Conservation (phyloP, 306 rosid genomes). For the Dicorynia guianensis region DNA sequence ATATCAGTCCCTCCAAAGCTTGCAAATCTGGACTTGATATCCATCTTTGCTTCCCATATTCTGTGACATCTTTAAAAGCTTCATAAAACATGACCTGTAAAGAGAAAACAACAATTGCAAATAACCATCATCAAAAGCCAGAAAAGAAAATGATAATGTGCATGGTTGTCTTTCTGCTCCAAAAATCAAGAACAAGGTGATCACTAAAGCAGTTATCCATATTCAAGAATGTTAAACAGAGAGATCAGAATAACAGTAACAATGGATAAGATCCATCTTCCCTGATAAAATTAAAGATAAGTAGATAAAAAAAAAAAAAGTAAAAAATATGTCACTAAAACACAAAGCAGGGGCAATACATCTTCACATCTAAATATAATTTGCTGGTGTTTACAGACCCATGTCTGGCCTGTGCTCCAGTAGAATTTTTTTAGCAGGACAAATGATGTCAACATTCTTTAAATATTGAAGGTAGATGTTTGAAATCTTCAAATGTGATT, state of each 20-base stretch:
- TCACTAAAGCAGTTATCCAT: background rate
- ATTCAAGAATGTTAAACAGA: background rate
- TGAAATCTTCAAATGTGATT: background rate
- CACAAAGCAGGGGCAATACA: background rate
- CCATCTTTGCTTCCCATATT: conserved; percentile 72
- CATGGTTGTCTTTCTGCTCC: background rate
- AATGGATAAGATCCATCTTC: background rate
- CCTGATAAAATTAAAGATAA: background rate
- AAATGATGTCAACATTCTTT: conserved; percentile 2
- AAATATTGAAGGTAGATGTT: background rate
- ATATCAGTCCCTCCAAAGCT: conserved; percentile 69
- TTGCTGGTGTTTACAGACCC: background rate
- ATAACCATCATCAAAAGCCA: background rate
- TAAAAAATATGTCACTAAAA: background rate
- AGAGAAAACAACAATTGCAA: conserved; percentile 25
- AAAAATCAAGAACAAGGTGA: conserved; percentile 24
- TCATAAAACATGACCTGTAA: conserved; percentile 82
- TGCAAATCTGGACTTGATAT: conserved; percentile 49
- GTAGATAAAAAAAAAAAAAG: background rate
- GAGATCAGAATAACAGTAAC: background rate
- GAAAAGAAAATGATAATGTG: background rate
- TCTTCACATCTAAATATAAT: background rate
- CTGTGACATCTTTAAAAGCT: conserved; percentile 69
- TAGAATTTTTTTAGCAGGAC: background rate
- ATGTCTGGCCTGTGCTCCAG: background rate